Evolutionary conservation across 179 eudicot genomes (phyloP).

Genomic region (Carnegiea gigantea): DNA sequence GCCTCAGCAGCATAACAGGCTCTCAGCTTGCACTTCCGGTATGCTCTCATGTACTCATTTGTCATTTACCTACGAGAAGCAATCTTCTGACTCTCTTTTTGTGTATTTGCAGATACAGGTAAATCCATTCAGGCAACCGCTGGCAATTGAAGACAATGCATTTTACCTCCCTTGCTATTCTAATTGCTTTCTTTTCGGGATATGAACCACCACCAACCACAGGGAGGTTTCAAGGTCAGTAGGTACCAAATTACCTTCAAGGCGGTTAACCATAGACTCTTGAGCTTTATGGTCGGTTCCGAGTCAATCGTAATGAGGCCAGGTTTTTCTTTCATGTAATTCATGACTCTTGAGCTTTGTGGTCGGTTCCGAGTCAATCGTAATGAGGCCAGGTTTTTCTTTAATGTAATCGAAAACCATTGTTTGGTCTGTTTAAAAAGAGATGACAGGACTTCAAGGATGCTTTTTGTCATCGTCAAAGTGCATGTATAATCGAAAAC

Average conservation of each 20-base stretch:
- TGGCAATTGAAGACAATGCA: conserved; percentile 67
- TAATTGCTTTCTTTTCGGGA: conserved; percentile 73
- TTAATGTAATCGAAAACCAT: not conserved
- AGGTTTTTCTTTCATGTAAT: not conserved
- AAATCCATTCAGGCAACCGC: conserved; percentile 93
- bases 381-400: not conserved
- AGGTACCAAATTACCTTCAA: not conserved
- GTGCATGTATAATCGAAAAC: no score
- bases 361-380: not conserved
- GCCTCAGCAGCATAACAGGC: conserved; percentile 59
- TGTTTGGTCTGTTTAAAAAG: no score
- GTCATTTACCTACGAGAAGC: not conserved
- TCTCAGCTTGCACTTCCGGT: conserved; percentile 59
- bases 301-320: not conserved
- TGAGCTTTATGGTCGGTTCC: no score
- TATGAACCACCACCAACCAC: conserved; percentile 23
- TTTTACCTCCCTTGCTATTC: conserved; percentile 77
- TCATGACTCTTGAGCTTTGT: no score
- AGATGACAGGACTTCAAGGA: not conserved
- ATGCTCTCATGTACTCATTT: conserved; percentile 8
- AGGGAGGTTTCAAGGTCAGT: not conserved
- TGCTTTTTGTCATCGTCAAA: not conserved
- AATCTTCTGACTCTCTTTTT: not conserved
- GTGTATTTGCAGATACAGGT: conserved; percentile 56
- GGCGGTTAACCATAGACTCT: no score